Conservation (phyloP, 495 filamentous ascomycete genomes). For the Podospora sp. region DNA sequence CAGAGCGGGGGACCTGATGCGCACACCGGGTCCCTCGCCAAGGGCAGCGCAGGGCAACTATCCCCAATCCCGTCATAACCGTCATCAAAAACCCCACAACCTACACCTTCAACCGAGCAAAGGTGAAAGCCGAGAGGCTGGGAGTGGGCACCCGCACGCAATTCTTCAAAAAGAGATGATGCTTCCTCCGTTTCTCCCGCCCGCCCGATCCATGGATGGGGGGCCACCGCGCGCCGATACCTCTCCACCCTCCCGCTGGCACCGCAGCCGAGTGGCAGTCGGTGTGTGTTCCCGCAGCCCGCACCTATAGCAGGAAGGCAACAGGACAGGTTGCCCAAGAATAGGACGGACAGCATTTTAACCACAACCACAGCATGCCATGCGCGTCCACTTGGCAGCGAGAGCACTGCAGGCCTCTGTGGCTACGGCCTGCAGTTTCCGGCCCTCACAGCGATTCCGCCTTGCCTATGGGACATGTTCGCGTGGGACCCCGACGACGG, state of each 20-base stretch:
- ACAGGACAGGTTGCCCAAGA: not conserved
- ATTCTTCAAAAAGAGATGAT: not conserved
- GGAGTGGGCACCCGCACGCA: not conserved
- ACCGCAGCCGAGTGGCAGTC: slow-evolving; percentile 6
- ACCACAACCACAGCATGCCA: not conserved
- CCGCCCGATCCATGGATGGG: not conserved
- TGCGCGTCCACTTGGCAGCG: not conserved
- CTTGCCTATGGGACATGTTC: not conserved
- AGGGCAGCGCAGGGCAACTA: not conserved
- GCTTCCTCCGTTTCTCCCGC: not conserved
- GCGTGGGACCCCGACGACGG: slow-evolving; percentile 11
- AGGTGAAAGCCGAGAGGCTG: not conserved
- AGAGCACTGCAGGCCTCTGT: slow-evolving; percentile 13
- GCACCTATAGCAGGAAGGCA: not conserved
- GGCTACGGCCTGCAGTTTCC: slow-evolving; percentile 13
- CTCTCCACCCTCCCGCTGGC: not conserved
- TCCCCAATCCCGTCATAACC: not conserved
- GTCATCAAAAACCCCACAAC: not conserved
- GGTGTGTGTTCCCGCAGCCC: slow-evolving; percentile 4
- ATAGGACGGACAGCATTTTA: slow-evolving; percentile 2
- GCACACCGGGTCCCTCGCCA: not conserved
- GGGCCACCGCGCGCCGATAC: not conserved
- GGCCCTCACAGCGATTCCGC: slow-evolving; percentile 11
- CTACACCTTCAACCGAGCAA: not conserved
- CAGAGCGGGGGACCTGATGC: slow-evolving; percentile 4